A percentile compares a stretch with the other conserved stretches of the same genome.
These are phyloP conservation scores for Coniochaeta sp. DNA, from an alignment of 2,329 filamentous ascomycete genomes.

Conservation along the genomic window DNA sequence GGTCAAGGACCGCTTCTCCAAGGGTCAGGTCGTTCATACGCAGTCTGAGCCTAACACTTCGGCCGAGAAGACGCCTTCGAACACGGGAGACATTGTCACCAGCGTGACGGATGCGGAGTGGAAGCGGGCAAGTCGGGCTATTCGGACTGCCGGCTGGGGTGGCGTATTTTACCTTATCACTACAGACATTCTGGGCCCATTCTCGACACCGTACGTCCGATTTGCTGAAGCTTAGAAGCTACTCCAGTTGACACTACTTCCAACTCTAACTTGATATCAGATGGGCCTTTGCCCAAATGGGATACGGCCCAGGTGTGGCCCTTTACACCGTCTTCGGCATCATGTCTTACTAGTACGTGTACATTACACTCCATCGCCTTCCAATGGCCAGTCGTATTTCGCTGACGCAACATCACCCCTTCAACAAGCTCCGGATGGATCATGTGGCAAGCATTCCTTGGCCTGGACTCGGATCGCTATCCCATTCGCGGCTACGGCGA, in stretches of 20 bases:
- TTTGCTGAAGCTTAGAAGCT: too few relatives aligned
- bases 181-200: slow-evolving; percentile 38
- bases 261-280: neutral
- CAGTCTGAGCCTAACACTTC: too few relatives aligned
- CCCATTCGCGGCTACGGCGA: slow-evolving; percentile 40
- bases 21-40: neutral
- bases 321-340: slow-evolving; percentile 37
- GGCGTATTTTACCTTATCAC: slow-evolving; percentile 39
- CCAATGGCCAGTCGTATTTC: neutral
- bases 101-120: slow-evolving; percentile 2
- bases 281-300: slow-evolving; percentile 18
- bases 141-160: slow-evolving; percentile 4
- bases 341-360: too few relatives aligned
- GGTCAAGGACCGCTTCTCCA: neutral
- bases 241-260: neutral
- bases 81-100: neutral
- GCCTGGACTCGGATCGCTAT: slow-evolving; percentile 37
- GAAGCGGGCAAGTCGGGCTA: slow-evolving; percentile 5
- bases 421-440: slow-evolving; percentile 32
- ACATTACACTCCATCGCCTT: slow-evolving; percentile 4
- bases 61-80: neutral
- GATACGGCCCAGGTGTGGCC: slow-evolving; percentile 35
- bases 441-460: slow-evolving; percentile 36
- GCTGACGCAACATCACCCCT: neutral
- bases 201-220: slow-evolving; percentile 26